These are phyloP conservation scores for Shiraia sp. DNA, from an alignment of 2,329 filamentous ascomycete species.

Conservation along the genomic window DNA sequence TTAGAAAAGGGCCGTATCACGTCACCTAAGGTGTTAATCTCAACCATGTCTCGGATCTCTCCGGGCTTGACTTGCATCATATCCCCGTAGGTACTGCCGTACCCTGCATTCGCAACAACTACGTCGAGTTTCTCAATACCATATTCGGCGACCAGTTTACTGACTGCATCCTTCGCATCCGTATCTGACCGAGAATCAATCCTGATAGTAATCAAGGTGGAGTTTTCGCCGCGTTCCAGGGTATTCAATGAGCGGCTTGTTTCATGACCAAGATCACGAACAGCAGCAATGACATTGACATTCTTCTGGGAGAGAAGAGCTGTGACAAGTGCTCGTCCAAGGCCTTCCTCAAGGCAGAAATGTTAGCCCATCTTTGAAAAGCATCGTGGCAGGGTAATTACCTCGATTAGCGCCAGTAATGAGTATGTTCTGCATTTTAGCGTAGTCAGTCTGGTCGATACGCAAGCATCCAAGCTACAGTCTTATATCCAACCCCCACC, in stretches of 20 bases:
- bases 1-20: neutral
- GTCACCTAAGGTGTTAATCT: neutral
- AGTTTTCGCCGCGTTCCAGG: slow-evolving; percentile 37
- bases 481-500: too few species aligned
- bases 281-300: slow-evolving; percentile 12
- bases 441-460: too few species aligned
- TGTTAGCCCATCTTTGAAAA: too few species aligned
- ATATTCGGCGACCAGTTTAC: neutral
- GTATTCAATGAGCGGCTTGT: slow-evolving; percentile 2
- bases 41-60: neutral
- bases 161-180: slow-evolving; percentile 7
- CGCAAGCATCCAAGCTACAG: too few species aligned
- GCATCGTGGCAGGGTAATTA: too few species aligned
- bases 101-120: slow-evolving; percentile 58
- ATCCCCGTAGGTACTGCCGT: slow-evolving; percentile 16
- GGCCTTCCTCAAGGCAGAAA: too few species aligned
- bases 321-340: too few species aligned
- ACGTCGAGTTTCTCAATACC: slow-evolving; percentile 52
- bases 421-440: too few species aligned
- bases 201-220: slow-evolving; percentile 14
- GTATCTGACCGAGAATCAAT: slow-evolving; percentile 4
- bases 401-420: too few species aligned
- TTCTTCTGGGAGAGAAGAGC: too few species aligned
- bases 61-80: neutral
- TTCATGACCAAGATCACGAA: slow-evolving; percentile 5